Base-by-base conservation (phyloP, 1,284 basidiomycete species). In the Hemileia vastatrix region DNA sequence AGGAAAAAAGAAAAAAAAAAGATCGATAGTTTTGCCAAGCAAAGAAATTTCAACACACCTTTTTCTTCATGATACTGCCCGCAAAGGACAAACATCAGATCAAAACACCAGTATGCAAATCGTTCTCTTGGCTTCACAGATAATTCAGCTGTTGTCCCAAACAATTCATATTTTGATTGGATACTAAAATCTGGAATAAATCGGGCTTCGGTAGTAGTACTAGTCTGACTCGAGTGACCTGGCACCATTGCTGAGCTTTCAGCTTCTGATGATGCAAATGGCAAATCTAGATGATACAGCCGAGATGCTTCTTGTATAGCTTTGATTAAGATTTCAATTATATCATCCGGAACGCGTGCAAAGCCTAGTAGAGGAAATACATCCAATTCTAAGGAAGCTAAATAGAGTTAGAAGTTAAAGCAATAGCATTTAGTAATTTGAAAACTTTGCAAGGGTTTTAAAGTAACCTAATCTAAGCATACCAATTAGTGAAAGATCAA, bases 21-120 rank as follows among this genome's bases (percentile, higher is more conserved):
- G n/a, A n/a, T n/a, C n/a, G n/a, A n/a, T n/a, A n/a, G n/a, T n/a
- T n/a, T n/a, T n/a, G n/a, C n/a, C n/a, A n/a, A n/a, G n/a, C n/a
- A n/a, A n/a, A n/a, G n/a, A n/a, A n/a, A n/a, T n/a, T n/a, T n/a
- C 15, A 21, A 27, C 61, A 43, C 27, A 86, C 87, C 84, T 76
- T 79, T 79, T 0, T 81, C 82, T 0, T 79, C 77, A 67, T 83
- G 78, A 0, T 85, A 85, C 21, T 45, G 33, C 18, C 54, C 45
- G 69, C 87, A 90, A 23, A 88, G 80, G 66, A 87, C 75, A 74
- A 95, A 91, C 15, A 97, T 76, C 23, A 94, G 77, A 70, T 95
- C 90, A 65, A 96, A 87, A 68, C 88, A 91, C 91, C 92, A 96
- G 77, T 91, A 95, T 6, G 87, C 86, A 71, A 92, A 90, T 6